Base-by-base conservation (phyloP, 176 grass and related monocot species). In the Phyllostachys edulis region DNA sequence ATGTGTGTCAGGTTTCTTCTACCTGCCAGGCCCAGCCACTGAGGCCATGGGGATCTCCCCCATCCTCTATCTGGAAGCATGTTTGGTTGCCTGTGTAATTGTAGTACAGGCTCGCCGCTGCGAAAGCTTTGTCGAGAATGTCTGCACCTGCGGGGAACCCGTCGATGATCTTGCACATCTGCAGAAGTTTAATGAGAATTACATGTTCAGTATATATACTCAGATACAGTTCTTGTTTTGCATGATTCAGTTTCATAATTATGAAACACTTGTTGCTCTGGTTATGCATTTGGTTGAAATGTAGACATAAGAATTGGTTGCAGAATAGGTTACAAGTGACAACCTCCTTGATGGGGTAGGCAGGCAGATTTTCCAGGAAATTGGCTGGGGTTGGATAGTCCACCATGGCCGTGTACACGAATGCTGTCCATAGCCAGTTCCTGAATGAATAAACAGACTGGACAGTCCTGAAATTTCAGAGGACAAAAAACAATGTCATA, bases 1-100 rank as follows among this genome's bases (percentile, higher is more conserved):
- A n/a, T n/a, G 11, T 24, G 5, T 32, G 40, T 20, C 15, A 72
- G 69, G 63, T 63, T 88, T 86, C 3, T 88, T 86, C 3, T 83
- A 97, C 96, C 93, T 99, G 93, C 96, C 96, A 99, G 45, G 80
- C 76, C 93, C 93, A 99, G 16, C 91, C 96, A 83, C 67, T 26
- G 40, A 99, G 93, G 51, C 96, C 96, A 85, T 99, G 96, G 41
- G 96, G 93, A 71, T 99, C 96, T 55, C 77, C 84, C 37, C 23
- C 80, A 40, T 78, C 75, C 18, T 96, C 96, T 42, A 99, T 76
- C 26, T 86, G 8, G 67, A 92, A 92, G 84, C 96, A 99, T 54
- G 83, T 81, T 55, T 92, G 39, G 71, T 90, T 67, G 38, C 96
- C 88, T 5, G 93, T 85, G 77, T 96, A 94, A 75, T 99, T 99